Evolutionary conservation across 2,329 filamentous ascomycete genomes (phyloP), one percentile per base, ranked within the genome.

Genomic region (Rhinocladiella similis): DNA sequence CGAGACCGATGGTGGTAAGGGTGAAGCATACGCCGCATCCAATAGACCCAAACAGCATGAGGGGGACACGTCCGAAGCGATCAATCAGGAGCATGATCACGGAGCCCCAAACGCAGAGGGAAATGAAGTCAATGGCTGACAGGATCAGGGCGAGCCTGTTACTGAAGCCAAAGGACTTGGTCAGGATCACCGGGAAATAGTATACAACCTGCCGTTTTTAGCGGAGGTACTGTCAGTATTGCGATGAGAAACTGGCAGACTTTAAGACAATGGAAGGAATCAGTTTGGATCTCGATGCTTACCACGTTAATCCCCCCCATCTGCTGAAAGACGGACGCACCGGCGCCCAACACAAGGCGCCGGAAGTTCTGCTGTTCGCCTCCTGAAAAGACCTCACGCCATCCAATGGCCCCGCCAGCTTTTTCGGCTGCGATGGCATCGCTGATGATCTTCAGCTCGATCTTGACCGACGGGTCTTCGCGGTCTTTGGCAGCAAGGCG

Each of bases 221-320:
- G 71, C 68, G 55, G 71, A 72, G 49, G 72, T 69, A 22, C 70
- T 67, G 56, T 74, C 72, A n/a, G 73, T 66, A 69, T 50, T 33
- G 35, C 20, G 35, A n/a, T 1, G 13, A 22, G n/a, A 42, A 42
- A 16, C 18, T 10, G n/a, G 36, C 35, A 27, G 18, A n/a, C 7
- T 27, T 50, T 9, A 73, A 6, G 70, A 74, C 1, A 72, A 72
- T 10, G 71, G 25, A 53, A 75, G 75, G 54, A 72, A 74, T 72
- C 72, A 77, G 0, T 78, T 16, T 50, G 35, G 35, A 42, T 80
- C 65, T 80, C 76, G 12, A 81, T 69, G 59, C 80, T 33, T 76
- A 33, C 80, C 79, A n/a, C 74, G 33, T 80, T 81, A 57, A 78
- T 80, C 2, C 79, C 79, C 4, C 73, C 73, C 1, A 81, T 68